These are phyloP conservation scores for Chrysanthemum seticuspe DNA, from an alignment of 129 eudicot genomes.

Conservation along the genomic window DNA sequence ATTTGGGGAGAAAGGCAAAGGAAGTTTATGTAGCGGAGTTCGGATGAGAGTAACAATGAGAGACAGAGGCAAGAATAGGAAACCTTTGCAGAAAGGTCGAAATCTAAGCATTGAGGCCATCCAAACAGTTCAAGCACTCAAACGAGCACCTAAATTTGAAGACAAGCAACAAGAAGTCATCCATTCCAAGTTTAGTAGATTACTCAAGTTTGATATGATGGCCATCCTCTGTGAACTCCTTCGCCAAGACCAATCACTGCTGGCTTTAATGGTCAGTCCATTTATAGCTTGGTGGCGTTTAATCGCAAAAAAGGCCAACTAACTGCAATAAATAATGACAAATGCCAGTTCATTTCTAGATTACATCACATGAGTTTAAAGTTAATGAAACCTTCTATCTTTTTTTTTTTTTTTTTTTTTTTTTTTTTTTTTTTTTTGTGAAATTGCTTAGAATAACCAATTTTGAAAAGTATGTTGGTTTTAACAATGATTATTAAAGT, in stretches of 20 bases:
- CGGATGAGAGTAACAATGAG: constrained; percentile 45
- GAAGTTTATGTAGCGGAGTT: background rate
- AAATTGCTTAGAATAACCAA: background rate
- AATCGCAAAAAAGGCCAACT: background rate
- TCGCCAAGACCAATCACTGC: constrained; percentile 56
- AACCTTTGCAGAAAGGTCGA: constrained; percentile 67
- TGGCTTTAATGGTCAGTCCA: constrained; percentile 55
- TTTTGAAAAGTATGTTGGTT: background rate
- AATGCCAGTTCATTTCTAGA: background rate
- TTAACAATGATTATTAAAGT: background rate
- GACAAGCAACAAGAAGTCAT: constrained; percentile 27
- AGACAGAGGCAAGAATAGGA: constrained; percentile 72
- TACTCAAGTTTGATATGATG: constrained; percentile 68
- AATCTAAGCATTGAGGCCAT: constrained; percentile 74
- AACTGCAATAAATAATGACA: background rate
- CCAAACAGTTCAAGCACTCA: constrained; percentile 70
- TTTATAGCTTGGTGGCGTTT: no score
- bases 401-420: background rate
- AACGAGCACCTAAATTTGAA: constrained; percentile 38
- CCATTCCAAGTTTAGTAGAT: constrained; percentile 46
- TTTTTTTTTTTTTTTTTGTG: background rate
- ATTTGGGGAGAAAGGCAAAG: constrained; percentile 2
- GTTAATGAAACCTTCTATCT: no score
- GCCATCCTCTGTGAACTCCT: constrained; percentile 77
- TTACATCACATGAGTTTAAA: no score